phyloP scores from a whole-genome alignment of 257 asterid genomes.

The Salvia splendens region DNA sequence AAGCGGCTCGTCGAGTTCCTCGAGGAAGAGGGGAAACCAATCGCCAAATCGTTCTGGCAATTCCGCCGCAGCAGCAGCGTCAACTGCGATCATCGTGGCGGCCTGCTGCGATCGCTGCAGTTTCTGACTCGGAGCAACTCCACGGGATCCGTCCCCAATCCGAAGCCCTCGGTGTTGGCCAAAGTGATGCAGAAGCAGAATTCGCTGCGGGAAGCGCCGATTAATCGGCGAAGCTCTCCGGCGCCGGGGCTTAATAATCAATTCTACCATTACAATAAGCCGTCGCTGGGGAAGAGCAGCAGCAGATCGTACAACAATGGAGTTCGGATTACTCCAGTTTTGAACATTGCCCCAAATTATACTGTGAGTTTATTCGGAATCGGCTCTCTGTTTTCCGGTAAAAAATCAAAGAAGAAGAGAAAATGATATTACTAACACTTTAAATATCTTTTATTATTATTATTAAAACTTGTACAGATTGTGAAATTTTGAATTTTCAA shows the following conservation, averaged over 20 bases:
- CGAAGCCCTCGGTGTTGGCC: constrained; percentile 37
- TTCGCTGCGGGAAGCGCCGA: constrained; percentile 48
- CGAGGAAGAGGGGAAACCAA: constrained; percentile 37
- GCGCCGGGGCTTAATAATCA: constrained; percentile 34
- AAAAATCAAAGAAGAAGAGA: constrained; percentile 77
- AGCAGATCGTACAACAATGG: constrained; percentile 54
- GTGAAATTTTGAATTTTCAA: constrained; percentile 14
- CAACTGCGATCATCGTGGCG: constrained; percentile 38
- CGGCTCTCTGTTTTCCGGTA: constrained; percentile 64
- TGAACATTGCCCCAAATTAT: constrained; percentile 69
- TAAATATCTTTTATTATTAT: too few species aligned
- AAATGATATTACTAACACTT: constrained; percentile 32
- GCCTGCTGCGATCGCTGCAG: constrained; percentile 57
- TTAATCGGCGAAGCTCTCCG: constrained; percentile 35
- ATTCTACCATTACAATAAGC: constrained; percentile 36
- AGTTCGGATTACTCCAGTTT: constrained; percentile 63
- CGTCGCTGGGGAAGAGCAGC: constrained; percentile 47
- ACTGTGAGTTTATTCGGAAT: constrained; percentile 63
- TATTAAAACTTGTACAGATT: constrained; percentile 23
- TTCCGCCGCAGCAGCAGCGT: constrained; percentile 73
- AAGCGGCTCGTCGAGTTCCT: constrained; percentile 65
- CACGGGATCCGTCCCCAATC: constrained; percentile 76
- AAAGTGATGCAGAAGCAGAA: constrained; percentile 51
- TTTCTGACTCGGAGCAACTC: constrained; percentile 74
- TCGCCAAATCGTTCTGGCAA: constrained; percentile 66